Percentiles rank a stretch among this genome's conserved stretches.
These are phyloP conservation scores for Dactylonectria macrodidyma DNA, from an alignment of 2,329 filamentous ascomycete genomes.

Conservation along the genomic window DNA sequence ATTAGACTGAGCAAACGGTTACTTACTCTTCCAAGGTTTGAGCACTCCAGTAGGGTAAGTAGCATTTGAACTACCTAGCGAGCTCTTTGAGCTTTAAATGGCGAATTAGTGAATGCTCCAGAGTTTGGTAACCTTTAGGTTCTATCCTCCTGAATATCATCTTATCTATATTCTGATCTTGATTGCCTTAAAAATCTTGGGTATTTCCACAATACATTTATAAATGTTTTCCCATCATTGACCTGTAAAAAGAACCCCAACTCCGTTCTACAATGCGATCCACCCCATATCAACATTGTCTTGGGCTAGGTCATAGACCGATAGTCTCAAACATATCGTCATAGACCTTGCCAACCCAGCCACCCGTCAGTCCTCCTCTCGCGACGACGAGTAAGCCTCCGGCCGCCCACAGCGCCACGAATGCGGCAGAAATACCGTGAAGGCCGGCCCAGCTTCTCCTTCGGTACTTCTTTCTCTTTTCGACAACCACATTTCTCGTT, in stretches of 20 bases:
- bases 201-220: conserved; percentile 44
- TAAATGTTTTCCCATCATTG: conserved; percentile 31
- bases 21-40: background rate
- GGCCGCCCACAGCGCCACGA: conserved; percentile 82
- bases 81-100: no score
- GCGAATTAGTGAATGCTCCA: background rate
- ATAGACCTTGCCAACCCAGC: conserved; percentile 87
- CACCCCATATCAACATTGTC: background rate
- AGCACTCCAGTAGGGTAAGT: no score
- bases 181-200: conserved; percentile 28
- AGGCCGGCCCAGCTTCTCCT: conserved; percentile 80
- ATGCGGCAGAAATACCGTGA: conserved; percentile 72
- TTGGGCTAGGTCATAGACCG: conserved; percentile 44
- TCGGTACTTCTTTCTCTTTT: conserved; percentile 67
- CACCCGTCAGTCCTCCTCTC: conserved; percentile 76
- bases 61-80: no score
- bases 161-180: conserved; percentile 7
- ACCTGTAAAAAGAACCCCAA: conserved; percentile 41
- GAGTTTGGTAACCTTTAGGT: background rate
- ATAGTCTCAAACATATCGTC: conserved; percentile 71
- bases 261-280: conserved; percentile 39
- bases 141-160: background rate
- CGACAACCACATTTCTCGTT: conserved; percentile 59
- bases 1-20: background rate
- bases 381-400: conserved; percentile 86